Conservation (phyloP, 2,329 filamentous ascomycete species). For the Blastomyces parvus region DNA sequence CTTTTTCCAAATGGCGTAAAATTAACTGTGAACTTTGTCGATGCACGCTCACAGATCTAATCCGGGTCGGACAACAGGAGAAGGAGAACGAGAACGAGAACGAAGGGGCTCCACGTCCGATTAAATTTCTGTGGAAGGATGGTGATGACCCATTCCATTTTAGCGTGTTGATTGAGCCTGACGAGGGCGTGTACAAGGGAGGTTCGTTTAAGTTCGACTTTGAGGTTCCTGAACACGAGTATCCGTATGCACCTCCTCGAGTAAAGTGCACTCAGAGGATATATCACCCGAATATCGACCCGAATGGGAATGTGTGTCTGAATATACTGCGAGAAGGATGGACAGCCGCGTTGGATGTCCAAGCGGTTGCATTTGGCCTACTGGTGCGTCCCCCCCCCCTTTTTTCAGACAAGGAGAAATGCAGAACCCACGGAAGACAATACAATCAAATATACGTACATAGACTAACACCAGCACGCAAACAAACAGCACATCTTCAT, state of each 20-base stretch:
- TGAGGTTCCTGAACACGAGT: slow-evolving; percentile 77
- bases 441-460: background rate
- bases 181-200: slow-evolving; percentile 68
- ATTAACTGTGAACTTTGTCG: background rate
- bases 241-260: slow-evolving; percentile 94
- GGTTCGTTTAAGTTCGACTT: slow-evolving; percentile 86
- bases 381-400: slow-evolving; percentile 50
- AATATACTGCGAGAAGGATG: slow-evolving; percentile 97
- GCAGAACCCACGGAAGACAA: background rate
- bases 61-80: background rate
- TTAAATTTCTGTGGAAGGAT: slow-evolving; percentile 36
- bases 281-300: slow-evolving; percentile 97
- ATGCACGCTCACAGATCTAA: background rate
- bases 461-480: background rate
- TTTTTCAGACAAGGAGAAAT: background rate
- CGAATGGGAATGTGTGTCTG: slow-evolving; percentile 94
- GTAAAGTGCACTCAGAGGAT: slow-evolving; percentile 97
- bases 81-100: background rate
- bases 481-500: slow-evolving; percentile 79
- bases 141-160: slow-evolving; percentile 52
- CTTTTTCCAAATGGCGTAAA: background rate
- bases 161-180: slow-evolving; percentile 40
- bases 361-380: slow-evolving; percentile 89
- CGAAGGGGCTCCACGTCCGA: background rate
- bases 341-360: slow-evolving; percentile 96